phyloP scores from a whole-genome alignment of 2,329 filamentous ascomycete species.

The Cladosporium oxysporum region DNA sequence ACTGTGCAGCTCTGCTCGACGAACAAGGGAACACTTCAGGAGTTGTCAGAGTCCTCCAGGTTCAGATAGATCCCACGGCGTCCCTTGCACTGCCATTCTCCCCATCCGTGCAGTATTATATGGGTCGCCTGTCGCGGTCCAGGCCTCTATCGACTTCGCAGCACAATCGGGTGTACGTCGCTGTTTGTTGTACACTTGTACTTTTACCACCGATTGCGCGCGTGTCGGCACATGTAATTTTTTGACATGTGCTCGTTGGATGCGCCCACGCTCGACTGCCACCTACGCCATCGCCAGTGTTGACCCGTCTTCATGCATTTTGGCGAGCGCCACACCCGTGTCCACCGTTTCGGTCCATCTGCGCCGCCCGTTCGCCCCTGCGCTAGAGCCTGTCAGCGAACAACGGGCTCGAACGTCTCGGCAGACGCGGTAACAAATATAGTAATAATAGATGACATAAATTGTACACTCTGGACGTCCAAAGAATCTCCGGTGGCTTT shows the following conservation, averaged over 20 bases:
- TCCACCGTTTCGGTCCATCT: conserved; percentile 8
- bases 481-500: background rate
- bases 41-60: background rate
- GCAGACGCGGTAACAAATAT: conserved; percentile 2
- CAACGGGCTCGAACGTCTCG: conserved; percentile 3
- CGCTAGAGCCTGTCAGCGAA: conserved; percentile 10
- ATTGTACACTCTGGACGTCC: background rate
- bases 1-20: background rate
- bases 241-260: conserved; percentile 5
- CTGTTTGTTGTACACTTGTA: background rate
- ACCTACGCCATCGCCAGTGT: conserved; percentile 4
- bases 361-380: conserved; percentile 6
- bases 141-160: background rate
- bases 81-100: background rate
- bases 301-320: conserved; percentile 6
- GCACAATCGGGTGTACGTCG: background rate
- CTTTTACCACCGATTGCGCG: background rate
- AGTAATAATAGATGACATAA: background rate
- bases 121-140: background rate
- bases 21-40: background rate
- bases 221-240: background rate
- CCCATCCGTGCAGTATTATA: conserved; percentile 6
- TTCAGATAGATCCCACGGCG: background rate
- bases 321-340: conserved; percentile 12
- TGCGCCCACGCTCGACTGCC: background rate